Evolutionary conservation across 345 rosid species (phyloP).

Genomic region (Hirschfeldia incana): DNA sequence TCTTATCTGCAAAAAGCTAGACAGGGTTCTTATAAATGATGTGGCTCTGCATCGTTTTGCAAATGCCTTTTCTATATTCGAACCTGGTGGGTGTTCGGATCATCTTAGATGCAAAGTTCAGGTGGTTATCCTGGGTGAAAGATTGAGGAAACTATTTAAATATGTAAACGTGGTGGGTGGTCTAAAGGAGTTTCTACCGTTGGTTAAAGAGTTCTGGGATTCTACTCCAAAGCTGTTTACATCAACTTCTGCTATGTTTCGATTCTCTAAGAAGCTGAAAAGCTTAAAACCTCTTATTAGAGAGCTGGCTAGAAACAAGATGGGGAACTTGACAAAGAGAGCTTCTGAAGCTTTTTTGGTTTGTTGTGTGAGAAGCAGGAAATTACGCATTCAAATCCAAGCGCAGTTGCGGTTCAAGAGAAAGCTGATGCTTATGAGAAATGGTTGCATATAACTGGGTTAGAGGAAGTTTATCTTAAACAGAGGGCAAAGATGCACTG

Average conservation of each 20-base stretch:
- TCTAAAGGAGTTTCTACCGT: background rate
- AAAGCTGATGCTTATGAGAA: background rate
- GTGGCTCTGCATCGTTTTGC: background rate
- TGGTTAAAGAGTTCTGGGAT: background rate
- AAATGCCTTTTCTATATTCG: background rate
- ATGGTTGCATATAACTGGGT: background rate
- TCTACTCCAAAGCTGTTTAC: background rate
- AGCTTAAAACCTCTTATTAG: background rate
- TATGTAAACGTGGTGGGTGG: background rate
- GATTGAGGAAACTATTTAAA: background rate
- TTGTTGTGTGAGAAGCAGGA: background rate
- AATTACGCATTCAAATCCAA: background rate
- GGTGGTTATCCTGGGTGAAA: background rate
- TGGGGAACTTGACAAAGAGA: background rate
- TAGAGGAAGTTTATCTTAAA: background rate
- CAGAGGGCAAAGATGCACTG: background rate
- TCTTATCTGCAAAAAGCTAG: background rate
- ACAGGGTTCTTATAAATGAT: background rate
- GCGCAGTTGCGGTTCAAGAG: background rate
- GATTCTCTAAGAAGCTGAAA: background rate
- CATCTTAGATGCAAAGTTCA: background rate
- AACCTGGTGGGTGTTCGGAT: background rate
- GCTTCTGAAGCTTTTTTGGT: background rate
- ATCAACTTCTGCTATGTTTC: background rate
- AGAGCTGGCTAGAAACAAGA: background rate